A percentile compares a stretch with the other conserved stretches of the same genome.
Conservation (phyloP, 768 basidiomycete species). For the Mycena venus region DNA sequence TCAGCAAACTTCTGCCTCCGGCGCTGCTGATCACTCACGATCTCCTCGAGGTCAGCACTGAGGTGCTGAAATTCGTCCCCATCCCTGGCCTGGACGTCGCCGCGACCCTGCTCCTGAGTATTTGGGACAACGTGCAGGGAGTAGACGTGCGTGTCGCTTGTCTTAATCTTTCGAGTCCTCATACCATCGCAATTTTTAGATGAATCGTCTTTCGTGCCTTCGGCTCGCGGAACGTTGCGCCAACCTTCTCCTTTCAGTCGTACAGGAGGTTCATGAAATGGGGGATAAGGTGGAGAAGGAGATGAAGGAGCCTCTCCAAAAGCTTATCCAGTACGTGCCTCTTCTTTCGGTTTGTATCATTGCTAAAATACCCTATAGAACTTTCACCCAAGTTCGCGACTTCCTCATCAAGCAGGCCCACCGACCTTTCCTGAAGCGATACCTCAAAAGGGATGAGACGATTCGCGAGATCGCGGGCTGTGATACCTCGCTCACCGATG, state of each 20-base stretch:
- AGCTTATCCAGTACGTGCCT: conserved; percentile 55
- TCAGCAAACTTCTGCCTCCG: conserved; percentile 49
- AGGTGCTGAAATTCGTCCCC: conserved; percentile 61
- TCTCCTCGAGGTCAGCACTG: conserved; percentile 48
- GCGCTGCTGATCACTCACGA: conserved; percentile 52
- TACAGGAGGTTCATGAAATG: conserved; percentile 64
- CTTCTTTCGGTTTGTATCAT: not conserved
- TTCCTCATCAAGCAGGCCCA: conserved; percentile 67
- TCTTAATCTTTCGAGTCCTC: not conserved
- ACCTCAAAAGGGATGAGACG: conserved; percentile 76
- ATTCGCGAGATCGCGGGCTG: conserved; percentile 61
- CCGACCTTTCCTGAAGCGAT: conserved; percentile 77
- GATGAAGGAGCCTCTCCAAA: conserved; percentile 60
- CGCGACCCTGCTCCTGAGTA: conserved; percentile 59
- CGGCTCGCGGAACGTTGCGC: conserved; percentile 75
- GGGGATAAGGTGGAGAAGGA: conserved; percentile 58
- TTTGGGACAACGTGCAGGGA: conserved; percentile 70
- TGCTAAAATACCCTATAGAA: not conserved
- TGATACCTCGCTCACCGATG: conserved; percentile 66
- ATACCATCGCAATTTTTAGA: conserved; percentile 48
- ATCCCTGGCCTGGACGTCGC: conserved; percentile 64
- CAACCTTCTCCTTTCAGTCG: conserved; percentile 66
- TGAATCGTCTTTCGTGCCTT: conserved; percentile 72
- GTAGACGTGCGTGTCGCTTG: conserved; percentile 64
- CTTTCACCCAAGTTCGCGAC: conserved; percentile 52